These are phyloP conservation scores for Penicillium italicum DNA, from an alignment of 2,329 filamentous ascomycete species.

Conservation along the genomic window DNA sequence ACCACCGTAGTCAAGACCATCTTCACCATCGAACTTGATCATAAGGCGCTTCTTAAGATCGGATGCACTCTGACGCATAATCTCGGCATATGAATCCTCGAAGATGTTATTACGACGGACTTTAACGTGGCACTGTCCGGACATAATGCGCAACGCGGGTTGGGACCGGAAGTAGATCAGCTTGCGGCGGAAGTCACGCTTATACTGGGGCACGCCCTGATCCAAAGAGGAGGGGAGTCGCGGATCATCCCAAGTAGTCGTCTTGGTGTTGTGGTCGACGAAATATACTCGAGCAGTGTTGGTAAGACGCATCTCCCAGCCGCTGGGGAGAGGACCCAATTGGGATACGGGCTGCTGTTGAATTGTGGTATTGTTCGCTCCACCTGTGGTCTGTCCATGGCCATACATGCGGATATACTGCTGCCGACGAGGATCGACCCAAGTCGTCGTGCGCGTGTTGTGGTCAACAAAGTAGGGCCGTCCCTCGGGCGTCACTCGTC, in stretches of 20 bases:
- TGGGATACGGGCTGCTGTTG: conserved; percentile 98
- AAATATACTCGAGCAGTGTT: conserved; percentile 98
- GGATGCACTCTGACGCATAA: conserved; percentile 90
- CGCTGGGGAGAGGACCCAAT: conserved; percentile 87
- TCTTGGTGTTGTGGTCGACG: conserved; percentile 99
- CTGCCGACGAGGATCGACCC: conserved; percentile 94
- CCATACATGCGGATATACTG: conserved; percentile 99
- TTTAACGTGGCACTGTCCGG: conserved; percentile 97
- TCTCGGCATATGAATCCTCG: conserved; percentile 97
- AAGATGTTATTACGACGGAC: conserved; percentile 95
- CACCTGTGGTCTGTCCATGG: conserved; percentile 60
- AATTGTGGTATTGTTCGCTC: conserved; percentile 71
- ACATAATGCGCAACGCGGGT: conserved; percentile 89
- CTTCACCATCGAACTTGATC: conserved; percentile 99
- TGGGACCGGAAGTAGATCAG: conserved; percentile 99
- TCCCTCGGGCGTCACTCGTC: conserved; percentile 90
- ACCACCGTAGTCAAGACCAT: conserved; percentile 96
- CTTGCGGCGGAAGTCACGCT: conserved; percentile 96
- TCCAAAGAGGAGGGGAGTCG: conserved; percentile 91
- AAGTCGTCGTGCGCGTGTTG: conserved; percentile 95
- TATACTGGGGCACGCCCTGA: conserved; percentile 98
- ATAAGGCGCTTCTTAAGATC: conserved; percentile 98
- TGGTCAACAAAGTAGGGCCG: conserved; percentile 97
- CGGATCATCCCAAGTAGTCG: conserved; percentile 98
- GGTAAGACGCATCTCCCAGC: conserved; percentile 99